These are phyloP conservation scores for Sporisorium iseilematis-ciliati DNA, from an alignment of 1,284 basidiomycete species.

Conservation along the genomic window DNA sequence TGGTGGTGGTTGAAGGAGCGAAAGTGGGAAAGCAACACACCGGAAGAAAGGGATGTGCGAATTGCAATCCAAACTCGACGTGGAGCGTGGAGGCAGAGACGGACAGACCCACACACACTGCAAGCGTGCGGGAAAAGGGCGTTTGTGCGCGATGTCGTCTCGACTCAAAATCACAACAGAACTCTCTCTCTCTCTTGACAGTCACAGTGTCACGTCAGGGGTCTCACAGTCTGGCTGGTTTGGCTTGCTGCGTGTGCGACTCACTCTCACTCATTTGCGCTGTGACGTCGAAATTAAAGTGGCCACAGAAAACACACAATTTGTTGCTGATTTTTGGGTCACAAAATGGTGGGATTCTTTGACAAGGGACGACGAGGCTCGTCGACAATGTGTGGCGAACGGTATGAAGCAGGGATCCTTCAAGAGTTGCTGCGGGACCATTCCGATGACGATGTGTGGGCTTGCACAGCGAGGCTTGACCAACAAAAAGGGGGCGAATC, in stretches of 20 bases:
- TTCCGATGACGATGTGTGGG: too few species aligned
- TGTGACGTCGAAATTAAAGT: not conserved
- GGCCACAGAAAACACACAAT: not conserved
- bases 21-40: not conserved
- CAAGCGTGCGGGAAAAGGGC: not conserved
- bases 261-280: not conserved
- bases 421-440: too few species aligned
- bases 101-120: too few species aligned
- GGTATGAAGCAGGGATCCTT: too few species aligned
- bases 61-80: not conserved
- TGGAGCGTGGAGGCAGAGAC: slow-evolving; percentile 8
- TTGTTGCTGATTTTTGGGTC: too few species aligned
- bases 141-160: slow-evolving; percentile 6
- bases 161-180: not conserved
- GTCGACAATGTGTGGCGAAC: too few species aligned
- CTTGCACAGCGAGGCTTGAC: too few species aligned
- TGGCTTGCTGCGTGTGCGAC: not conserved
- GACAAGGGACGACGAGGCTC: too few species aligned
- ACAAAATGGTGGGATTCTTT: too few species aligned
- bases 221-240: not conserved
- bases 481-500: not conserved
- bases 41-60: not conserved
- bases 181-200: not conserved
- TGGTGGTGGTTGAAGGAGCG: too few species aligned
- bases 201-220: slow-evolving; percentile 1